Base-by-base conservation (phyloP, 1,284 basidiomycete species). In the Cutaneotrichosporon sp. region DNA sequence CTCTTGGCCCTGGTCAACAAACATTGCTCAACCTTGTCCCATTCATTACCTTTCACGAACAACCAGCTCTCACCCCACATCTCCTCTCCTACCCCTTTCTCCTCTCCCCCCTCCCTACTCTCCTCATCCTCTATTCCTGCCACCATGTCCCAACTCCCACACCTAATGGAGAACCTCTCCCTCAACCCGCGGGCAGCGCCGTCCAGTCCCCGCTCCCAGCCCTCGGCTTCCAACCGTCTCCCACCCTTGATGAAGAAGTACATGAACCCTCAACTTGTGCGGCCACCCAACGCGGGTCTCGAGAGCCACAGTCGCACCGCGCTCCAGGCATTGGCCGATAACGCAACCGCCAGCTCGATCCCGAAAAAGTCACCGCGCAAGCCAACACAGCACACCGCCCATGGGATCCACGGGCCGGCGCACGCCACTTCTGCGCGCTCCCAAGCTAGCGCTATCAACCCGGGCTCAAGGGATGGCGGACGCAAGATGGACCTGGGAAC, bases 401-500 rank as follows among this genome's bases (percentile, higher is more conserved):
- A 60, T 21, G 64, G 64, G 8, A 62, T 66, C 34, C 65, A 63
- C 18, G 64, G 64, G 13, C 60, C 63, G 1, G 57, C 58, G 0
- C 58, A 80, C 66, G 73, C 74, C 4, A 80, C 79, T 4, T 51
- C 66, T 3, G 52, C 62, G 11, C 66, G 64, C 31, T 47, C 61
- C 0, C 59, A 59, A 26, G 64, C 75, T 2, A 68, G 68, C 13
- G 60, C 65, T 5, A 60, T 40, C 11, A 8, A 10, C 32, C 34
- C 32, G 4, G 57, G 13, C 8, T 16, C 62, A 9, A 55, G 26
- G 6, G 31, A 53, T 18, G 8, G 34, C 9, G 38, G 58, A 13
- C 40, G 34, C 31, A 58, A 50, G 57, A 34, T 53, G 53, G 90
- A 91, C 72, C 90, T 93, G 56, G 92, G 92, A 36, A 84, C 82